Conservation (phyloP, 371 early-diverging fungal genomes). For the Apophysomyces variabilis region DNA sequence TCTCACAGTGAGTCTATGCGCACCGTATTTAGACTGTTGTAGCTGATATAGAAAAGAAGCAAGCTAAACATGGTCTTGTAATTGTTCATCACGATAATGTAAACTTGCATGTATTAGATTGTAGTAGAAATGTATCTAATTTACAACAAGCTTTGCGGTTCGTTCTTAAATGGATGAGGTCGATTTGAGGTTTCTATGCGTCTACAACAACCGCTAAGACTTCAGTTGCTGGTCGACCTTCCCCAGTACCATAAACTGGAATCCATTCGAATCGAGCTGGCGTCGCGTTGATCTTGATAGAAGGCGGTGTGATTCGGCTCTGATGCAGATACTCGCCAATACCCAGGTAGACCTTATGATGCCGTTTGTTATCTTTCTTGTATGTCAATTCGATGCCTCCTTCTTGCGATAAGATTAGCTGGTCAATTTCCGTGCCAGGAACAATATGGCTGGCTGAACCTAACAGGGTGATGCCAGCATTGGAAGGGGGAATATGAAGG, state of each 20-base stretch:
- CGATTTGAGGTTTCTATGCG: background rate
- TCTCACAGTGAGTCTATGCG: no score
- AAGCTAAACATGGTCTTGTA: no score
- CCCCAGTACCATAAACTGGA: conserved; percentile 28
- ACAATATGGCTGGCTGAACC: conserved; percentile 53
- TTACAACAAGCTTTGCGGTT: conserved; percentile 13
- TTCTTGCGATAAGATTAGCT: conserved; percentile 10
- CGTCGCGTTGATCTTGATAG: conserved; percentile 30
- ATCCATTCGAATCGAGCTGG: conserved; percentile 28
- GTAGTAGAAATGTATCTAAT: no score
- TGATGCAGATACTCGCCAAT: conserved; percentile 29
- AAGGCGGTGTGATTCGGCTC: conserved; percentile 7
- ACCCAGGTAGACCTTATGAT: conserved; percentile 33
- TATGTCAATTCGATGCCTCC: conserved; percentile 21
- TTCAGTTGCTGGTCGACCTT: conserved; percentile 30
- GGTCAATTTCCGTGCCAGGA: conserved; percentile 46
- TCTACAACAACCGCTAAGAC: conserved; percentile 28
- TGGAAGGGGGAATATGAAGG: conserved; percentile 43
- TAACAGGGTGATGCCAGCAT: conserved; percentile 24
- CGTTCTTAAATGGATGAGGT: conserved; percentile 16
- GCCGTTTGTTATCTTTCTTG: conserved; percentile 27
- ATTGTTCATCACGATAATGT: no score
- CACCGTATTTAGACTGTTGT: no score
- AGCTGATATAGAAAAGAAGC: no score
- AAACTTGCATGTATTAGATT: no score